These are phyloP conservation scores for Diaporthe velutina DNA, from an alignment of 2,329 filamentous ascomycete genomes.

Conservation along the genomic window DNA sequence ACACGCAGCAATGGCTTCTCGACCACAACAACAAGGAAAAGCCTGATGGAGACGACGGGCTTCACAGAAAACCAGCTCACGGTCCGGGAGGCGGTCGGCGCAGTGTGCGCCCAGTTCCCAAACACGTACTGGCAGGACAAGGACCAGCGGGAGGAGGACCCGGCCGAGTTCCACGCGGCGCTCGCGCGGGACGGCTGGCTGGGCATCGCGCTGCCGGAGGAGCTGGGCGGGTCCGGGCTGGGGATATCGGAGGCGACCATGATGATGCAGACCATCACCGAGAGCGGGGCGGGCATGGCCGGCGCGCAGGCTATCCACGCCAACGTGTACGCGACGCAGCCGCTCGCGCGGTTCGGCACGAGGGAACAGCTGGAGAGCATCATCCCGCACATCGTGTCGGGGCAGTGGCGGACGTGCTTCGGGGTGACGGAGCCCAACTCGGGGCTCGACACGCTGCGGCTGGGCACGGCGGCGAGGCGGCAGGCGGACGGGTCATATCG, in stretches of 20 bases:
- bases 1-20: constrained; percentile 54
- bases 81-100: constrained; percentile 77
- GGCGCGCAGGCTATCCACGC: constrained; percentile 73
- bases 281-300: constrained; percentile 85
- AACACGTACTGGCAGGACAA: constrained; percentile 83
- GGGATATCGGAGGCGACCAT: constrained; percentile 86
- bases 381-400: constrained; percentile 79
- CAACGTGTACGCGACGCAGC: constrained; percentile 82
- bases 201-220: constrained; percentile 82
- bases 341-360: constrained; percentile 79
- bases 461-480: constrained; percentile 74
- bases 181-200: constrained; percentile 84
- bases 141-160: constrained; percentile 79
- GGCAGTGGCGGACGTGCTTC: constrained; percentile 81
- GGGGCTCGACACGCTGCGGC: constrained; percentile 80
- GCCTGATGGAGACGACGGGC: constrained; percentile 78
- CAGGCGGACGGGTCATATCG: constrained; percentile 69
- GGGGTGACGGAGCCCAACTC: constrained; percentile 89
- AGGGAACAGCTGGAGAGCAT: constrained; percentile 72
- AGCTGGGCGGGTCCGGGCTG: constrained; percentile 79
- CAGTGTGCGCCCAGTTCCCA: constrained; percentile 78
- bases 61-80: constrained; percentile 81
- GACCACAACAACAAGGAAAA: constrained; percentile 45
- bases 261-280: constrained; percentile 87
- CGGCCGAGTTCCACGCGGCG: constrained; percentile 80